phyloP scores from a whole-genome alignment of 2,329 filamentous ascomycete species.

The Aspergillus aculeatinus region DNA sequence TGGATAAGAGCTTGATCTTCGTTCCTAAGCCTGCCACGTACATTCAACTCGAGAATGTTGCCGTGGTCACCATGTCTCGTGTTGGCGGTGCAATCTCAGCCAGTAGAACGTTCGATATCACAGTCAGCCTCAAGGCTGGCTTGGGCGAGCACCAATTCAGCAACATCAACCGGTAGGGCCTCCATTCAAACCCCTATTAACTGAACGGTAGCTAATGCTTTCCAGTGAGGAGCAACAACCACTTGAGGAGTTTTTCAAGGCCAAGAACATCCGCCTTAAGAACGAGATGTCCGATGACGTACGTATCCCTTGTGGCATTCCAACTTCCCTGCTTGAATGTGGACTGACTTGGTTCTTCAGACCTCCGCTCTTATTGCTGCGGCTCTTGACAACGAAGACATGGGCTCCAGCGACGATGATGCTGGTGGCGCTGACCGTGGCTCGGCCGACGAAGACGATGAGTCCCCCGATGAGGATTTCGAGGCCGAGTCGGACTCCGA shows the following conservation, averaged over 20 bases:
- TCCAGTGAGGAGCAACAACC: slow-evolving; percentile 83
- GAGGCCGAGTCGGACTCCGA: slow-evolving; percentile 88
- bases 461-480: slow-evolving; percentile 96
- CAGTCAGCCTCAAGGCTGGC: slow-evolving; percentile 84
- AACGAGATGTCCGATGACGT: slow-evolving; percentile 98
- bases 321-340: neutral
- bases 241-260: slow-evolving; percentile 96
- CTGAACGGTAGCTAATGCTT: slow-evolving; percentile 21
- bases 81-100: slow-evolving; percentile 92
- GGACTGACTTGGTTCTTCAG: slow-evolving; percentile 36
- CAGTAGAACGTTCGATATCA: slow-evolving; percentile 95
- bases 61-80: slow-evolving; percentile 90
- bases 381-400: slow-evolving; percentile 78
- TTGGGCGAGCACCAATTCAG: slow-evolving; percentile 90
- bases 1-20: slow-evolving; percentile 99
- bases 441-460: slow-evolving; percentile 92
- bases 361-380: slow-evolving; percentile 67
- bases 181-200: slow-evolving; percentile 1
- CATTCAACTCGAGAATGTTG: slow-evolving; percentile 90
- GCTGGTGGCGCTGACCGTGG: slow-evolving; percentile 74
- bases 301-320: slow-evolving; percentile 41
- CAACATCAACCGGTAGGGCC: slow-evolving; percentile 81
- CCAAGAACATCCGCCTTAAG: slow-evolving; percentile 92
- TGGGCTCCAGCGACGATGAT: slow-evolving; percentile 79
- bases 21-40: slow-evolving; percentile 98